These are phyloP conservation scores for Gyromitra esculenta DNA, from an alignment of 2,329 filamentous ascomycete genomes.

Conservation along the genomic window DNA sequence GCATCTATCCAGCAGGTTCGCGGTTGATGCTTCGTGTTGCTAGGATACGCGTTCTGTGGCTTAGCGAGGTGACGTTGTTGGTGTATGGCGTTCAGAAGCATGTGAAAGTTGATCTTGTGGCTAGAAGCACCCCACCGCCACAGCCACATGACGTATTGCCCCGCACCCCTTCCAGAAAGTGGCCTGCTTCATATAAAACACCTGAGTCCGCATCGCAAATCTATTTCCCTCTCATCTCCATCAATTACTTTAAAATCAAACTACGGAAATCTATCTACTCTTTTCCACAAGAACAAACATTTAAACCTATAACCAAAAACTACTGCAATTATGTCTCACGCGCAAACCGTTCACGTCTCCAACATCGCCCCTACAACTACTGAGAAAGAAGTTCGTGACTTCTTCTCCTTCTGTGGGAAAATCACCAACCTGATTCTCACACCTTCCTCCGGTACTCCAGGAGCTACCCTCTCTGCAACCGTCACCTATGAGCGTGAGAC, in stretches of 20 bases:
- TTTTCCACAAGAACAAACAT: slow-evolving; percentile 17
- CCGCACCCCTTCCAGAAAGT: slow-evolving; percentile 19
- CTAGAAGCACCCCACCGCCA: slow-evolving; percentile 28
- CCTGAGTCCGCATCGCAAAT: slow-evolving; percentile 20
- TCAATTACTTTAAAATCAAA: not conserved
- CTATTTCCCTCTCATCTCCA: slow-evolving; percentile 16
- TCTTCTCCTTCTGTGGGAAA: slow-evolving; percentile 98
- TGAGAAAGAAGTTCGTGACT: slow-evolving; percentile 92
- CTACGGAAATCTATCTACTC: not conserved
- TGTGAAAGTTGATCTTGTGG: slow-evolving; percentile 26
- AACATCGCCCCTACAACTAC: slow-evolving; percentile 84
- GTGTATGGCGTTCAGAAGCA: slow-evolving; percentile 14
- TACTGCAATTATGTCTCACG: slow-evolving; percentile 65
- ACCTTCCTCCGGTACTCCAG: slow-evolving; percentile 65
- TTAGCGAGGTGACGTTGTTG: slow-evolving; percentile 37
- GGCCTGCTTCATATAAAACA: slow-evolving; percentile 37
- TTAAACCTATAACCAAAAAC: not conserved
- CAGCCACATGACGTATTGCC: slow-evolving; percentile 47
- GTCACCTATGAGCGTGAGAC: slow-evolving; percentile 97
- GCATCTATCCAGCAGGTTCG: slow-evolving; percentile 7
- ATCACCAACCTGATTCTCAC: slow-evolving; percentile 84
- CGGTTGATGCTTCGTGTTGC: slow-evolving; percentile 4
- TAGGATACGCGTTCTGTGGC: slow-evolving; percentile 45
- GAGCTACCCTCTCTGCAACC: slow-evolving; percentile 81
- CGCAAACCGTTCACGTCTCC: slow-evolving; percentile 81